Evolutionary conservation across 148 eudicot species (phyloP).

Genomic region (Camellia granthamiana): DNA sequence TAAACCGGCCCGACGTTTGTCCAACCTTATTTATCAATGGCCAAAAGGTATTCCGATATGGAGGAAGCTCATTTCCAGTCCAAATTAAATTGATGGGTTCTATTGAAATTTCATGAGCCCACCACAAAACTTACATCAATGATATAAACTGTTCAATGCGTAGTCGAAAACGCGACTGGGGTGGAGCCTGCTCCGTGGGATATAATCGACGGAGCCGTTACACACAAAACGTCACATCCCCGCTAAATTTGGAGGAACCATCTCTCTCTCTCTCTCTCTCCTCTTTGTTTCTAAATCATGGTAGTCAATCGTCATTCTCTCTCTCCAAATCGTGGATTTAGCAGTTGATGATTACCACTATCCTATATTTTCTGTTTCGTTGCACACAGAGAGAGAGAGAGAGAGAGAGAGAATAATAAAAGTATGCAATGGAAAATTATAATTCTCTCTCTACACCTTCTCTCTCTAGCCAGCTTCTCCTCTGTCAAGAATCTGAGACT

Average conservation of each 20-base stretch:
- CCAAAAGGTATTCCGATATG: too few relatives aligned
- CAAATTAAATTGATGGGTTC: too few relatives aligned
- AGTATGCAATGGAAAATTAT: constrained; percentile 7
- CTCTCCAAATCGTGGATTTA: constrained; percentile 16
- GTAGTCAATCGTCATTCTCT: background rate
- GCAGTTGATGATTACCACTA: background rate
- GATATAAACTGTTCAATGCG: too few relatives aligned
- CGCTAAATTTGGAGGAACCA: constrained; percentile 7
- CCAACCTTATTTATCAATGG: too few relatives aligned
- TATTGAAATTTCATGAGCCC: too few relatives aligned
- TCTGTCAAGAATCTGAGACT: constrained; percentile 4
- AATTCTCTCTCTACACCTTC: background rate
- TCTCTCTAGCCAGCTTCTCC: constrained; percentile 11
- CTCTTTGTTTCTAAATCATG: too few relatives aligned
- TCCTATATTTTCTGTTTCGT: constrained; percentile 5
- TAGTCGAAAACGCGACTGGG: too few relatives aligned
- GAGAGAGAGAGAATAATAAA: background rate
- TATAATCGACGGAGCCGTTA: background rate
- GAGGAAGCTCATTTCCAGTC: too few relatives aligned
- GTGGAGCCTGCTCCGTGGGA: background rate
- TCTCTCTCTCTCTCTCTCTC: background rate
- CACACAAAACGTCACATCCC: background rate
- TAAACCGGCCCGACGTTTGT: too few relatives aligned
- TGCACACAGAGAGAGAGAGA: background rate
- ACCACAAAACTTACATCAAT: too few relatives aligned